Evolutionary conservation across 2,329 filamentous ascomycete genomes (phyloP).

Genomic region (Aureobasidium uvarum): DNA sequence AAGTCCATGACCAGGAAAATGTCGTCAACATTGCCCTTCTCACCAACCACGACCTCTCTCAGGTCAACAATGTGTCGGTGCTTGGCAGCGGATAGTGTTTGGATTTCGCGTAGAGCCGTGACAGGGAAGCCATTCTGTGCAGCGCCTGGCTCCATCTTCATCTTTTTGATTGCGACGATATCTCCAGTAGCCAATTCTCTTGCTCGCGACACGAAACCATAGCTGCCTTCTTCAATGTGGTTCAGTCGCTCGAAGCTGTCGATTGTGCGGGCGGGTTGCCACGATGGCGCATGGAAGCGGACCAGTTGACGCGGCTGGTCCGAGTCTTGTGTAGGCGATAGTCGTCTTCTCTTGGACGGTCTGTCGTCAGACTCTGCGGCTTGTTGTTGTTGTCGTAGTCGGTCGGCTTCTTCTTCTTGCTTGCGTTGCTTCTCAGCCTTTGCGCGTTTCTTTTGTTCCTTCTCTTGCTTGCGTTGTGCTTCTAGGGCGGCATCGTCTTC

Average conservation of each 20-base stretch:
- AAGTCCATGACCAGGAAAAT: slow-evolving; percentile 97
- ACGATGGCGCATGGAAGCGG: slow-evolving; percentile 66
- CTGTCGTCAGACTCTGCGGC: slow-evolving; percentile 32
- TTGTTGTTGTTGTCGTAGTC: slow-evolving; percentile 35
- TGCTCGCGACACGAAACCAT: slow-evolving; percentile 89
- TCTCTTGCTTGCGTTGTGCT: slow-evolving; percentile 71
- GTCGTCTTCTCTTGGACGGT: slow-evolving; percentile 60
- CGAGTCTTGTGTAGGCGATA: slow-evolving; percentile 52
- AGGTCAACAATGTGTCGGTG: slow-evolving; percentile 82
- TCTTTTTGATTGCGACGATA: slow-evolving; percentile 86
- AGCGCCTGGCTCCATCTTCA: slow-evolving; percentile 77
- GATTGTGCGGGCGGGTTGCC: slow-evolving; percentile 72
- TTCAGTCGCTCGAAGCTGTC: slow-evolving; percentile 91
- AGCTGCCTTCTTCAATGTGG: slow-evolving; percentile 95
- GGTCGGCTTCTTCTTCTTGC: slow-evolving; percentile 57
- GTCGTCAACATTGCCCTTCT: slow-evolving; percentile 46
- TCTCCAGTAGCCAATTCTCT: slow-evolving; percentile 69
- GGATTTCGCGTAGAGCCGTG: slow-evolving; percentile 89
- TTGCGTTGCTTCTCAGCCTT: slow-evolving; percentile 79
- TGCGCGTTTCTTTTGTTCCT: slow-evolving; percentile 81
- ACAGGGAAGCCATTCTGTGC: slow-evolving; percentile 68
- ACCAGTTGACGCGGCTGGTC: slow-evolving; percentile 57
- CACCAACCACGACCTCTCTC: slow-evolving; percentile 67
- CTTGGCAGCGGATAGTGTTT: slow-evolving; percentile 75
- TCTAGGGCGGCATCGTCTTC: slow-evolving; percentile 76